These are phyloP conservation scores for Turnera subulata DNA, from an alignment of 345 rosid genomes.

Conservation along the genomic window DNA sequence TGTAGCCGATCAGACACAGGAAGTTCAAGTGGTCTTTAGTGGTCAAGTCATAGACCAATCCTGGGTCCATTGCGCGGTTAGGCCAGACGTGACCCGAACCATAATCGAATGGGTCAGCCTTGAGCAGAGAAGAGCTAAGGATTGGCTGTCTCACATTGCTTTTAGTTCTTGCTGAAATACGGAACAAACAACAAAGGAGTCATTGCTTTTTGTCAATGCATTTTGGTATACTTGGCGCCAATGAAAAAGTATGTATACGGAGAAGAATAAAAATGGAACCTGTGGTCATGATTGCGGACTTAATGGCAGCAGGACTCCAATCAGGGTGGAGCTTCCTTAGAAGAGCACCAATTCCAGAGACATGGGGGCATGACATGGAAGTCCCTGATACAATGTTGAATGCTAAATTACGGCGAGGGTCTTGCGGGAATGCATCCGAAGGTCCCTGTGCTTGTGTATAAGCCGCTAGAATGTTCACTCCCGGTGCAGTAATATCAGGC, in stretches of 20 bases:
- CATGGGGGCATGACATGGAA: conserved; percentile 48
- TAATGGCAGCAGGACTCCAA: conserved; percentile 27
- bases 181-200: too few relatives aligned
- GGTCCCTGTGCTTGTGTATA: conserved; percentile 63
- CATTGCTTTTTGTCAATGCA: too few relatives aligned
- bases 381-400: conserved; percentile 80
- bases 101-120: conserved; percentile 14
- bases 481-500: conserved; percentile 88
- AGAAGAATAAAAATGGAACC: conserved; percentile 2
- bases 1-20: conserved; percentile 19
- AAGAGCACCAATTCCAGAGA: conserved; percentile 22
- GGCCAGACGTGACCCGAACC: conserved; percentile 19
- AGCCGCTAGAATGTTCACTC: conserved; percentile 75
- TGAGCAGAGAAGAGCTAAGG: neutral
- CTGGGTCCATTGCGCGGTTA: conserved; percentile 19
- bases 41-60: conserved; percentile 20
- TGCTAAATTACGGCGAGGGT: conserved; percentile 44
- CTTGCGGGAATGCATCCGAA: conserved; percentile 37
- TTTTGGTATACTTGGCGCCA: too few relatives aligned
- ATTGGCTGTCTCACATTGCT: conserved; percentile 10
- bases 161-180: conserved; percentile 6
- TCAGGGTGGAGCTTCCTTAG: conserved; percentile 15
- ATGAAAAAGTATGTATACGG: too few relatives aligned
- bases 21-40: conserved; percentile 15
- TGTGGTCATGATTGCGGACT: conserved; percentile 22